phyloP scores from a whole-genome alignment of 2,329 filamentous ascomycete genomes.

The Pseudocercospora fijiensis region DNA sequence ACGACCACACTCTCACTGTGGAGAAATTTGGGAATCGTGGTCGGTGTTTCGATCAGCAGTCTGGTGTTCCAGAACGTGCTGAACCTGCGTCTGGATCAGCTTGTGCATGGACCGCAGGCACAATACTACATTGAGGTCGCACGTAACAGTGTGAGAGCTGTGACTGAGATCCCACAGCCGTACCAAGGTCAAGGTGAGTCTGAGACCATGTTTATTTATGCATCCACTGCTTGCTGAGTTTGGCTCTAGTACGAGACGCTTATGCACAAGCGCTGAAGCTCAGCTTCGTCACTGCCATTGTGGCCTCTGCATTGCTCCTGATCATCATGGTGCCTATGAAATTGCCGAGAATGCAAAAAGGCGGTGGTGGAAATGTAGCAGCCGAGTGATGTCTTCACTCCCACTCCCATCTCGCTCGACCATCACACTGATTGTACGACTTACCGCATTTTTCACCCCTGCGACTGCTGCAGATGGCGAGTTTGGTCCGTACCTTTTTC shows the following conservation, averaged over 20 bases:
- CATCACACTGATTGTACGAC: not conserved
- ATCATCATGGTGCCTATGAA: constrained; percentile 54
- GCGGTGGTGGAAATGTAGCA: constrained; percentile 10
- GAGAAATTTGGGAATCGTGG: constrained; percentile 68
- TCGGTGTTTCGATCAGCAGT: constrained; percentile 71
- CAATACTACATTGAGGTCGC: constrained; percentile 52
- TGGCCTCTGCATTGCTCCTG: constrained; percentile 51
- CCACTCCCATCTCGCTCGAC: no score
- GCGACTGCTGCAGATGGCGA: no score
- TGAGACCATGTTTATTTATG: not conserved
- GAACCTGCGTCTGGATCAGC: constrained; percentile 56
- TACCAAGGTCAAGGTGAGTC: constrained; percentile 51
- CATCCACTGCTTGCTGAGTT: not conserved
- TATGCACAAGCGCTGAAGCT: constrained; percentile 42
- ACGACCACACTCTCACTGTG: constrained; percentile 70
- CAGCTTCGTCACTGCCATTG: constrained; percentile 47
- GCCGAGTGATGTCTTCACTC: not conserved
- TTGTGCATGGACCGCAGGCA: constrained; percentile 61
- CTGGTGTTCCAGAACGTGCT: constrained; percentile 72
- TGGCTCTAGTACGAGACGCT: constrained; percentile 40
- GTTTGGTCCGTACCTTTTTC: no score
- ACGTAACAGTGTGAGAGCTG: constrained; percentile 52
- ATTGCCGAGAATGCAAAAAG: constrained; percentile 51
- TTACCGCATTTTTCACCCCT: not conserved
- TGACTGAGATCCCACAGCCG: constrained; percentile 46